These are phyloP conservation scores for Suillus alpinus DNA, from an alignment of 768 basidiomycete genomes.

Conservation along the genomic window DNA sequence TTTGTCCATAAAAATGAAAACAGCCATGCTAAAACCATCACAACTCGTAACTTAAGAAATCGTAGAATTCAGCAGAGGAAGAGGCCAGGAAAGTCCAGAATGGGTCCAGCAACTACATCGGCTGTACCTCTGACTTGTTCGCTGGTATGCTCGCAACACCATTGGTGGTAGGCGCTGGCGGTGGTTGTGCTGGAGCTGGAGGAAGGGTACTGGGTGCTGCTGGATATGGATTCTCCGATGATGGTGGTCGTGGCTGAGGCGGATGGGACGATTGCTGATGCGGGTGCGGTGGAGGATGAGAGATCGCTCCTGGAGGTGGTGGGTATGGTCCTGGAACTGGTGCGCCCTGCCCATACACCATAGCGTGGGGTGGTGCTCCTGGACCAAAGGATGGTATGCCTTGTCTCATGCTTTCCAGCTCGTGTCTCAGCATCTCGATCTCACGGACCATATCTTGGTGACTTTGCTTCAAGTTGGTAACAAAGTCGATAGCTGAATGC, in stretches of 20 bases:
- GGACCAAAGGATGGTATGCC: conserved; percentile 54
- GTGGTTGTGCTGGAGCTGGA: conserved; percentile 16
- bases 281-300: conserved; percentile 36
- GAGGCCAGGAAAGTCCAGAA: not conserved
- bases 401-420: conserved; percentile 62
- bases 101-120: conserved; percentile 24
- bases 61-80: conserved; percentile 9
- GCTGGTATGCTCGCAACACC: conserved; percentile 36
- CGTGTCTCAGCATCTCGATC: conserved; percentile 74
- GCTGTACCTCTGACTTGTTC: conserved; percentile 42
- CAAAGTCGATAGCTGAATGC: conserved; percentile 80
- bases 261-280: conserved; percentile 30
- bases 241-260: conserved; percentile 52
- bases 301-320: conserved; percentile 43
- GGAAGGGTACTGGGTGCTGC: conserved; percentile 34
- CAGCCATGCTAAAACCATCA: conserved; percentile 13
- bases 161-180: conserved; percentile 34
- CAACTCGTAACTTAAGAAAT: not conserved
- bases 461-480: conserved; percentile 70
- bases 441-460: conserved; percentile 79
- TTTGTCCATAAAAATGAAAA: conserved; percentile 25
- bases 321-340: conserved; percentile 44
- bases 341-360: conserved; percentile 51
- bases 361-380: conserved; percentile 44
- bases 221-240: conserved; percentile 58